A percentile compares a stretch with the other conserved stretches of the same genome.
Conservation (phyloP, 1,139 yeast species). For the Saccharomyces hybrid region DNA sequence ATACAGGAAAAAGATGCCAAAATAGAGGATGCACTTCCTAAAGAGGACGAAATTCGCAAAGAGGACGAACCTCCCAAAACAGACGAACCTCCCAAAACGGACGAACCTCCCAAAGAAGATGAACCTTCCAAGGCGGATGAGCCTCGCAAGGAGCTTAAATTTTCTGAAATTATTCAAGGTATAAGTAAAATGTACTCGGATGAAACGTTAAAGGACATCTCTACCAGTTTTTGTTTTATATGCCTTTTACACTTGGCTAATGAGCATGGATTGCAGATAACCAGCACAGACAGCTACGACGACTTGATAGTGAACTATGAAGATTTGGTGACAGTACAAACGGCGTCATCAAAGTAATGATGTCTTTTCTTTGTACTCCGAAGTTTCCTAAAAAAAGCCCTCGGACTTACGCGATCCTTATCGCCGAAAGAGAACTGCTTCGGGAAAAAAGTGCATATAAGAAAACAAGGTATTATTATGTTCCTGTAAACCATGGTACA, state of each 20-base stretch:
- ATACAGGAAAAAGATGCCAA: conserved; percentile 11
- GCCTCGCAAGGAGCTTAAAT: conserved; percentile 16
- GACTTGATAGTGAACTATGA: conserved; percentile 39
- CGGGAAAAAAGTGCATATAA: background rate
- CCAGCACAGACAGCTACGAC: conserved; percentile 45
- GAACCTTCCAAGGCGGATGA: background rate
- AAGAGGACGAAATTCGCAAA: background rate
- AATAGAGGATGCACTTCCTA: background rate
- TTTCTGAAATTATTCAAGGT: conserved; percentile 38
- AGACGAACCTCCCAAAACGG: conserved; percentile 1
- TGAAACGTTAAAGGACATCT: conserved; percentile 54
- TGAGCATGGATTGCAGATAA: conserved; percentile 70
- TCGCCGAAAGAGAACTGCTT: background rate
- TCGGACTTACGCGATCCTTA: background rate
- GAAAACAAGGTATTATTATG: background rate
- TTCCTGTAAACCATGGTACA: background rate
- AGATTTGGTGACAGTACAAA: background rate
- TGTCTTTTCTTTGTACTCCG: background rate
- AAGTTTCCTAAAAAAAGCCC: background rate
- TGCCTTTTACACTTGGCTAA: conserved; percentile 82
- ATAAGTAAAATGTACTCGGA: conserved; percentile 48
- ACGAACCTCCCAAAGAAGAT: background rate
- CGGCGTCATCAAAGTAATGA: background rate
- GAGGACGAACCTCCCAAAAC: background rate
- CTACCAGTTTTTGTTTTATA: conserved; percentile 83